Percentiles rank a stretch among this genome's conserved stretches.
phyloP scores from a whole-genome alignment of 2,329 filamentous ascomycete species.

The Rutstroemia sydowiana region DNA sequence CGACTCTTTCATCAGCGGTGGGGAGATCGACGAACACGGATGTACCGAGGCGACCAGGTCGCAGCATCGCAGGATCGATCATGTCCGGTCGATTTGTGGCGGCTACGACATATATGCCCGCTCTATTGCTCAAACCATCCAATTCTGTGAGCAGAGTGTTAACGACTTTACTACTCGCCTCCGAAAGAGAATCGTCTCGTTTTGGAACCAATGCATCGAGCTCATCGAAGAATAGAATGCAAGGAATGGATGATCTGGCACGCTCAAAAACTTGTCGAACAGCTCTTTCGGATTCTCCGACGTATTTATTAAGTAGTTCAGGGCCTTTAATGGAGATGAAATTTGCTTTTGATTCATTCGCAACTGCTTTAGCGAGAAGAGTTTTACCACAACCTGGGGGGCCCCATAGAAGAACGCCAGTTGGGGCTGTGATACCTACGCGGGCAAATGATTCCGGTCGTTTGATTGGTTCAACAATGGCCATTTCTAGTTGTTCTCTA shows the following conservation, averaged over 20 bases:
- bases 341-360: slow-evolving; percentile 90
- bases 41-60: slow-evolving; percentile 81
- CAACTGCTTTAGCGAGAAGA: slow-evolving; percentile 88
- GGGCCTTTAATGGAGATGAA: slow-evolving; percentile 98
- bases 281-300: slow-evolving; percentile 90
- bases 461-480: slow-evolving; percentile 85
- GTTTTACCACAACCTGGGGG: slow-evolving; percentile 97
- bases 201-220: slow-evolving; percentile 86
- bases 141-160: slow-evolving; percentile 93
- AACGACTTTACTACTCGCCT: slow-evolving; percentile 82
- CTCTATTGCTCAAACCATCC: slow-evolving; percentile 72
- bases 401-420: slow-evolving; percentile 90
- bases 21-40: slow-evolving; percentile 87
- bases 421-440: slow-evolving; percentile 72
- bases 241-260: slow-evolving; percentile 78
- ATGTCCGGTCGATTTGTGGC: slow-evolving; percentile 95
- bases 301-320: slow-evolving; percentile 94
- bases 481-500: slow-evolving; percentile 72
- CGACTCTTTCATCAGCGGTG: slow-evolving; percentile 67
- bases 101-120: slow-evolving; percentile 88
- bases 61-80: slow-evolving; percentile 91
- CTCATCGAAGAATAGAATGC: slow-evolving; percentile 97
- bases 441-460: slow-evolving; percentile 68
- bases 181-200: slow-evolving; percentile 69
- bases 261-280: slow-evolving; percentile 88